These are phyloP conservation scores for Daldinia caldariorum DNA, from an alignment of 495 filamentous ascomycete species.

Conservation along the genomic window DNA sequence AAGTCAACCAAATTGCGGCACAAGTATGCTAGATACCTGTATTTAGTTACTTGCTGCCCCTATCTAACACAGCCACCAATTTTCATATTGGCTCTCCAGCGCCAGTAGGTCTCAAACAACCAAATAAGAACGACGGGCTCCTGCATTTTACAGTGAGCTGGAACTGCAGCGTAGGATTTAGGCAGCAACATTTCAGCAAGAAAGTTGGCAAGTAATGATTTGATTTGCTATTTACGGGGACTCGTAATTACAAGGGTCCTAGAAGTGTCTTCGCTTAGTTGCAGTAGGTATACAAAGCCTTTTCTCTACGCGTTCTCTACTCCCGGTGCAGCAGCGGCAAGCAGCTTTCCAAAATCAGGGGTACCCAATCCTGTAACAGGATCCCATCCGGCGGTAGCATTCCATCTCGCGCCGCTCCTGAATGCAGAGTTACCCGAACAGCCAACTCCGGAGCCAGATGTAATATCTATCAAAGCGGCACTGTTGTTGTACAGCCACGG, in stretches of 20 bases:
- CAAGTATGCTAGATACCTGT: neutral
- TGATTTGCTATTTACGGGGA: neutral
- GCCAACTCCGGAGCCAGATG: constrained; percentile 64
- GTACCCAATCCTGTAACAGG: constrained; percentile 53
- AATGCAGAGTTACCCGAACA: constrained; percentile 63
- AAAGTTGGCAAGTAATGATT: neutral
- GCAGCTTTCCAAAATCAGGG: constrained; percentile 44
- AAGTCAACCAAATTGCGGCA: neutral
- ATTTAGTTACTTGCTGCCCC: neutral
- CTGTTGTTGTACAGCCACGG: constrained; percentile 70
- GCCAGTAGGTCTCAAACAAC: neutral
- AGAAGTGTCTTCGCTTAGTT: too few relatives aligned
- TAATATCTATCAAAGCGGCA: constrained; percentile 69
- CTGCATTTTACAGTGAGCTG: too few relatives aligned
- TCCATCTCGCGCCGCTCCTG: constrained; percentile 57
- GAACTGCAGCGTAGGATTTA: too few relatives aligned
- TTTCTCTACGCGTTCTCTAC: constrained; percentile 44
- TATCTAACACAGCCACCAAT: neutral
- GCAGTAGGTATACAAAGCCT: too few relatives aligned
- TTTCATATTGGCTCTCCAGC: neutral
- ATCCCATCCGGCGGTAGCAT: constrained; percentile 53
- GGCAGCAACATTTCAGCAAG: too few relatives aligned
- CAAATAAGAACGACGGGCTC: neutral
- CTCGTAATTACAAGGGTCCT: neutral
- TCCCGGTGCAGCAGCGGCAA: constrained; percentile 47